Percentiles rank a stretch among this genome's conserved stretches.
Evolutionary conservation across 2,329 filamentous ascomycete species (phyloP).

Genomic region (Aspergillus sp.): DNA sequence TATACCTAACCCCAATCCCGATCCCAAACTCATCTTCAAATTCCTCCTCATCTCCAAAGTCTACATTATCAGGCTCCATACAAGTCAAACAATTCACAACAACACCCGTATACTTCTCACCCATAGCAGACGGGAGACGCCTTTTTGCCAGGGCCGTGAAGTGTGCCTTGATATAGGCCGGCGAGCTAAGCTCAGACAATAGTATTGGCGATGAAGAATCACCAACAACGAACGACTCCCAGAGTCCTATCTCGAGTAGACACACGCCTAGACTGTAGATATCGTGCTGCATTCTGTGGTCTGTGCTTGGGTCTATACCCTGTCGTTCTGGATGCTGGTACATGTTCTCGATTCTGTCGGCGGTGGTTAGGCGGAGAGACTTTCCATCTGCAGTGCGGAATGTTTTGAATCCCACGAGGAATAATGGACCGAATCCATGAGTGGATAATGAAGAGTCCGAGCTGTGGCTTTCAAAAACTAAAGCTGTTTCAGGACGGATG

Average conservation of each 20-base stretch:
- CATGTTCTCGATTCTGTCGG: conserved; percentile 20
- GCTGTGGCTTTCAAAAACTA: conserved; percentile 9
- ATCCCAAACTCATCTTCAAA: conserved; percentile 6
- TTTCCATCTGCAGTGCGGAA: conserved; percentile 36
- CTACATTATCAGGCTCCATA: neutral
- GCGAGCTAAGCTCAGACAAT: too few species aligned
- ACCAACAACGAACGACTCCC: neutral
- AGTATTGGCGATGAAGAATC: neutral
- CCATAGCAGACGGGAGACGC: neutral
- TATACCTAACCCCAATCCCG: conserved; percentile 1
- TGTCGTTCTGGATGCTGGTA: conserved; percentile 54
- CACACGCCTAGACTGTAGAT: conserved; percentile 58
- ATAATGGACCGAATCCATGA: conserved; percentile 18
- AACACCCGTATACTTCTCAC: conserved; percentile 1
- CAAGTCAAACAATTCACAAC: conserved; percentile 1
- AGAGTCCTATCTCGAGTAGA: conserved; percentile 54
- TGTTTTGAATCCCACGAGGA: conserved; percentile 48
- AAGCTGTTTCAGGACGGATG: conserved; percentile 42
- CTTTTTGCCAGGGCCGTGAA: neutral
- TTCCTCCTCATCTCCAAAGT: conserved; percentile 2
- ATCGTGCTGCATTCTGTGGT: conserved; percentile 55
- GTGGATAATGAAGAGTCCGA: neutral
- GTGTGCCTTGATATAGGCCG: too few species aligned
- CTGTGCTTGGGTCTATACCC: conserved; percentile 37
- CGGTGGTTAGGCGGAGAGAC: conserved; percentile 20